Evolutionary conservation across 2,329 filamentous ascomycete species (phyloP), one percentile per base, ranked within the genome.

Genomic region (Colletotrichum chrysophilum): DNA sequence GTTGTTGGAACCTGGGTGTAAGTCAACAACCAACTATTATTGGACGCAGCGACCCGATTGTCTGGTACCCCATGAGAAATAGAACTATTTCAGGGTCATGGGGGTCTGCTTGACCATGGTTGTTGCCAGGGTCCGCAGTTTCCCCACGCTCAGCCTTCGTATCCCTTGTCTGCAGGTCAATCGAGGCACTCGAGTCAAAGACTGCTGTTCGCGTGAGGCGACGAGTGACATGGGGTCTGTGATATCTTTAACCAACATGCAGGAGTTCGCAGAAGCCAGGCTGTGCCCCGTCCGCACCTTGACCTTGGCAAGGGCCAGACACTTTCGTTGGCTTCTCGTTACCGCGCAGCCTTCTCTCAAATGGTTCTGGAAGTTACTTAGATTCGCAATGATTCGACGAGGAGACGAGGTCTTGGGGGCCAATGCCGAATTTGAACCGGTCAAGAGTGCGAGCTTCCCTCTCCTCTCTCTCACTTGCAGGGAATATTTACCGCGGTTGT

Each of bases 401-500:
- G 43, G n/a, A 52, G n/a, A 52, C 43, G 43, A 24, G 43, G 10
- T 21, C 43, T 21, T 52, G 43, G 43, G 43, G 43, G 43, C n/a
- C 43, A 24, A 1, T 13, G n/a, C 43, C 43, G 38, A 12, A 4
- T 48, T 52, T 52, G 43, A 4, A 52, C n/a, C 10, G 43, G 43
- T 24, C 43, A 52, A 52, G 43, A 52, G 43, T 52, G 43, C 43
- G 43, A 52, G 43, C 43, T 7, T 52, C 3, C n/a, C n/a, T 52
- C 0, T 21, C n/a, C 10, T 1, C n/a, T 52, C n/a, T 52, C n/a
- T 1, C 43, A 52, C 1, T 21, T 52, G 7, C n/a, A 52, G 0
- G n/a, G n/a, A 52, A 52, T 52, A 13, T 24, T 21, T 52, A 52
- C 43, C 43, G 43, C 43, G 12, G 43, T 52, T 24, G n/a, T 1